phyloP scores from a whole-genome alignment of 352 stramenopile species.

The Globisporangium orthogonon region DNA sequence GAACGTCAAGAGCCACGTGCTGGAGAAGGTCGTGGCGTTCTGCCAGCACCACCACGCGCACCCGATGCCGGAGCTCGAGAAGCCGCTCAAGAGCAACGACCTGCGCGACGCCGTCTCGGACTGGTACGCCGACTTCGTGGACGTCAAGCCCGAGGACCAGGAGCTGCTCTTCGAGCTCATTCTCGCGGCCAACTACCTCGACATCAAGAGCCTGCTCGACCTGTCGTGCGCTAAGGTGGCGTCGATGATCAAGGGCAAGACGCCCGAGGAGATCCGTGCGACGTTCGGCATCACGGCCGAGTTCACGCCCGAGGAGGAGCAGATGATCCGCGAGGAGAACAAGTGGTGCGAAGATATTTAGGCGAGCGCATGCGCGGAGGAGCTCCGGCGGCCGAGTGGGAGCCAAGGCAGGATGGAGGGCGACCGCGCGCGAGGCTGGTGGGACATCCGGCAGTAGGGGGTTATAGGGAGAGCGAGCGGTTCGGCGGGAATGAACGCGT shows the following conservation, averaged over 20 bases:
- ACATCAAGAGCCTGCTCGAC: slow-evolving; percentile 96
- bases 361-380: no score
- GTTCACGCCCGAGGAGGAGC: slow-evolving; percentile 99
- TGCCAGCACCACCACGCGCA: slow-evolving; percentile 17
- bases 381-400: no score
- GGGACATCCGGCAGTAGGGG: slow-evolving; percentile 21
- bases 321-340: slow-evolving; percentile 99
- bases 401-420: no score
- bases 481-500: no score
- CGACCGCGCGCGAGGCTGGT: no score
- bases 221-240: slow-evolving; percentile 88
- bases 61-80: slow-evolving; percentile 10
- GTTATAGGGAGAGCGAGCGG: no score
- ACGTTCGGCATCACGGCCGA: slow-evolving; percentile 99
- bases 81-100: slow-evolving; percentile 95
- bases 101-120: slow-evolving; percentile 99
- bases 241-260: slow-evolving; percentile 95
- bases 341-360: slow-evolving; percentile 96
- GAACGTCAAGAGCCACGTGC: slow-evolving; percentile 20
- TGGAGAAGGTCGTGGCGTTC: slow-evolving; percentile 18
- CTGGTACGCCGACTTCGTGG: slow-evolving; percentile 99
- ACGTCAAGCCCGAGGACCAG: slow-evolving; percentile 90
- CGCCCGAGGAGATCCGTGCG: slow-evolving; percentile 98
- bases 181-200: slow-evolving; percentile 99
- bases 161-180: slow-evolving; percentile 99